Base-by-base conservation (phyloP, 148 eudicot species). In the Vaccinium macrocarpon region DNA sequence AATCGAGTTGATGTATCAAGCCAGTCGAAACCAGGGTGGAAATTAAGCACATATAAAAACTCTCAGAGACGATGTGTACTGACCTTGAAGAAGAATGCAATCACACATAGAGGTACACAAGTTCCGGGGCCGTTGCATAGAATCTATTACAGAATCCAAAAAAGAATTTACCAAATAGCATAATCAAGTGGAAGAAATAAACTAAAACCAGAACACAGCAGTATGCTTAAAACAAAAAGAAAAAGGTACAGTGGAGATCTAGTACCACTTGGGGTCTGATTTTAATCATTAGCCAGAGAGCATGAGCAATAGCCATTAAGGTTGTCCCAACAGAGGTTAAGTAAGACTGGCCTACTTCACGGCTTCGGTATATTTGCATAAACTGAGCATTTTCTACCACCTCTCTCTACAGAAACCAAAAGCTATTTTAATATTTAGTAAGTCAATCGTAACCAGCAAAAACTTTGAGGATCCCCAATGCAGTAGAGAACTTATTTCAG, bases 101-200 rank as follows among this genome's bases (percentile, higher is more conserved):
- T 94, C 82, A 81, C 89, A 81, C 98, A 96, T 15, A 96, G 82
- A 16, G 98, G 98, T 83, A 96, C 86, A 88, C 98, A 96, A 68
- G 99, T 96, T 78, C 98, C 98, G 76, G 98, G 98, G 61, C 98
- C 99, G 86, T 96, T 96, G 90, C 98, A 96, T 78, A 96, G 90
- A 87, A 94, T 91, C 98, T 96, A 90, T 49, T n/a, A 74, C 6
- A 57, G n/a, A 27, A 61, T 29, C 78, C 19, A 13, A 46, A 8
- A 42, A 42, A 12, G 19, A 85, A 64, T 48, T 42, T 56, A 59
- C 1, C 21, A 76, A 52, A 21, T 15, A 27, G 59, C 14, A 8
- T 73, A 38, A 35, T 38, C 16, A 71, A 51, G 25, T 27, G 70
- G 78, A 15, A 66, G 64, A 50, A 66, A 84, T 50, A n/a, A 42